These are phyloP conservation scores for Rhodomyrtus psidioides DNA, from an alignment of 441 rosid species.

Conservation along the genomic window DNA sequence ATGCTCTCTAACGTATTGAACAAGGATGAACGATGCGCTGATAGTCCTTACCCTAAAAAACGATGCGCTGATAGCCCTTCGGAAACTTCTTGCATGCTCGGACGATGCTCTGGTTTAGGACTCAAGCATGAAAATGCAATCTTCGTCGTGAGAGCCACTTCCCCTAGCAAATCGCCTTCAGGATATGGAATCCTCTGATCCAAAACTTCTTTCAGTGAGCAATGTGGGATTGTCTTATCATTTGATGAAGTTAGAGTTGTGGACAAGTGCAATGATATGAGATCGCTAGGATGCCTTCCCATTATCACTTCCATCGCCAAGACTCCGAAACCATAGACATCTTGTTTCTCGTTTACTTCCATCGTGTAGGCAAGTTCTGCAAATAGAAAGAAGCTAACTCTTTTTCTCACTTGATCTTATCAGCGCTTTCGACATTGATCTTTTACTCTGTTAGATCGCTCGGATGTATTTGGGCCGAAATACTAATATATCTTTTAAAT, in stretches of 20 bases:
- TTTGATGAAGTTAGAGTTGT: background rate
- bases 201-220: constrained; percentile 2
- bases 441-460: too few species aligned
- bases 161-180: background rate
- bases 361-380: too few species aligned
- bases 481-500: too few species aligned
- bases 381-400: too few species aligned
- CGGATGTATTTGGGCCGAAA: background rate
- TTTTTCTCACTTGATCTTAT: too few species aligned
- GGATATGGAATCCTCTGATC: constrained; percentile 20
- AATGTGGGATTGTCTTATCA: background rate
- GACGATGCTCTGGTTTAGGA: constrained; percentile 19
- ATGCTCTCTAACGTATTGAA: background rate
- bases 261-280: background rate
- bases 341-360: constrained; percentile 35
- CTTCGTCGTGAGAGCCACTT: constrained; percentile 1
- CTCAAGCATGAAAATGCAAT: constrained; percentile 12
- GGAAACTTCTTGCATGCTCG: constrained; percentile 17
- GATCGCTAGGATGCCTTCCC: constrained; percentile 26
- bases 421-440: too few species aligned
- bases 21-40: too few species aligned
- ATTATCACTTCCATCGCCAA: constrained; percentile 19
- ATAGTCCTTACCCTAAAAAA: too few species aligned
- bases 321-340: constrained; percentile 37
- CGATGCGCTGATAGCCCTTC: too few species aligned